Conservation (phyloP, 192 early-diverging fungal species). For the Helicostylum pulchrum region DNA sequence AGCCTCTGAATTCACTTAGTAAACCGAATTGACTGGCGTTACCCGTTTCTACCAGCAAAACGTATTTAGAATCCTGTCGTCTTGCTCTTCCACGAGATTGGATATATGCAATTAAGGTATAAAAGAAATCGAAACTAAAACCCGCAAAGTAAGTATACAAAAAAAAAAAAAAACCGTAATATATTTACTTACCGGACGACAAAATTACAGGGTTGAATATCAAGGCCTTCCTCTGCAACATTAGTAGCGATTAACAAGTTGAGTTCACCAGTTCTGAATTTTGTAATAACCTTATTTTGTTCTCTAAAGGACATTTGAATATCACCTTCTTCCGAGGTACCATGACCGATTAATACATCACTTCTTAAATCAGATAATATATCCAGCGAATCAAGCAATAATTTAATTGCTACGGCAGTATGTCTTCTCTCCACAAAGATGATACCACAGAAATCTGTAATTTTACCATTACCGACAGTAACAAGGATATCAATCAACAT, state of each 20-base stretch:
- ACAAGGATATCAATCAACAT: slow-evolving; percentile 61
- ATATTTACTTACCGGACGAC: slow-evolving; percentile 72
- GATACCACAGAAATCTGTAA: slow-evolving; percentile 75
- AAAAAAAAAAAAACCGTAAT: too few relatives aligned
- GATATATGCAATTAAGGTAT: slow-evolving; percentile 73
- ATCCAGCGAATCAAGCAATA: slow-evolving; percentile 58
- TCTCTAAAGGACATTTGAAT: slow-evolving; percentile 48
- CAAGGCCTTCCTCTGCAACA: slow-evolving; percentile 94
- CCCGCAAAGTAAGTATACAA: background rate
- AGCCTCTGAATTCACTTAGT: slow-evolving; percentile 35
- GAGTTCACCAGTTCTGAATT: slow-evolving; percentile 63
- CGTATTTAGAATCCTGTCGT: slow-evolving; percentile 66
- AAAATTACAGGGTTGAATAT: slow-evolving; percentile 88
- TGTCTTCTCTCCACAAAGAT: slow-evolving; percentile 78
- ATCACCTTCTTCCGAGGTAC: slow-evolving; percentile 34
- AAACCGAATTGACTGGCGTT: slow-evolving; percentile 39
- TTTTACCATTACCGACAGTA: slow-evolving; percentile 37
- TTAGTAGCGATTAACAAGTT: slow-evolving; percentile 88
- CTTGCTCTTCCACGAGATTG: slow-evolving; percentile 90
- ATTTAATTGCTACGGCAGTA: slow-evolving; percentile 56
- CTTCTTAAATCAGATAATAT: slow-evolving; percentile 46
- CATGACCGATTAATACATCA: slow-evolving; percentile 60
- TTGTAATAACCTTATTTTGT: slow-evolving; percentile 59
- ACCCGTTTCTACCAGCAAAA: slow-evolving; percentile 63
- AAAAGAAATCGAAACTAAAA: slow-evolving; percentile 75